phyloP scores from a whole-genome alignment of 106 monocot species.

The Apostasia ramifera region DNA sequence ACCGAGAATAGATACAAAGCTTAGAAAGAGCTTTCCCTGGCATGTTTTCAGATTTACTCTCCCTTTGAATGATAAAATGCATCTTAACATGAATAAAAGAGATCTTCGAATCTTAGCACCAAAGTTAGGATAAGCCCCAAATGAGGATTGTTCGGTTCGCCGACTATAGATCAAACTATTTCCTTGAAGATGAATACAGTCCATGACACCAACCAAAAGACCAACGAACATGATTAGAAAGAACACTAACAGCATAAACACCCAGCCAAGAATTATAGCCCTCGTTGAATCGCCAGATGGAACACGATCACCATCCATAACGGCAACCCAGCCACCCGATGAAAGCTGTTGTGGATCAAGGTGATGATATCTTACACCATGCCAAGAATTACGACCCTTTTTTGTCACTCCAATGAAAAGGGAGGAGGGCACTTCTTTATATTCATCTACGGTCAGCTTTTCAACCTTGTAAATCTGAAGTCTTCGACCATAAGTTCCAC shows the following conservation, averaged over 20 bases:
- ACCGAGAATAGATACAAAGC: slow-evolving; percentile 17
- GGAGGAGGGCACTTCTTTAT: slow-evolving; percentile 27
- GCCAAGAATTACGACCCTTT: slow-evolving; percentile 53
- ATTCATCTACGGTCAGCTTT: slow-evolving; percentile 32
- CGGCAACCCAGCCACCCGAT: slow-evolving; percentile 48
- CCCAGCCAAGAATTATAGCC: slow-evolving; percentile 31
- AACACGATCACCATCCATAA: slow-evolving; percentile 61
- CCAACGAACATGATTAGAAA: slow-evolving; percentile 19
- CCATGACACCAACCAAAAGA: slow-evolving; percentile 24
- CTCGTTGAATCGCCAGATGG: slow-evolving; percentile 41
- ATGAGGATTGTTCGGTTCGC: slow-evolving; percentile 17
- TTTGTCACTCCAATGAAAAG: slow-evolving; percentile 22
- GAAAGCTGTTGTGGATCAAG: slow-evolving; percentile 36
- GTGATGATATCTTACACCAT: slow-evolving; percentile 46
- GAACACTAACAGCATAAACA: slow-evolving; percentile 12
- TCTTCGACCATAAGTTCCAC: slow-evolving; percentile 38
- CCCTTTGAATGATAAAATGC: slow-evolving; percentile 11
- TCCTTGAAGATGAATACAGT: slow-evolving; percentile 10
- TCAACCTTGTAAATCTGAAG: slow-evolving; percentile 31
- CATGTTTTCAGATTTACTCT: slow-evolving; percentile 27
- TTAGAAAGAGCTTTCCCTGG: slow-evolving; percentile 19
- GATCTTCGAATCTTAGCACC: slow-evolving; percentile 23
- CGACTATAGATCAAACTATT: slow-evolving; percentile 13
- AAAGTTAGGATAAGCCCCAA: slow-evolving; percentile 17
- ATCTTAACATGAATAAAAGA: slow-evolving; percentile 14